Evolutionary conservation across 768 basidiomycete genomes (phyloP).

Genomic region (Mycena vulgaris): DNA sequence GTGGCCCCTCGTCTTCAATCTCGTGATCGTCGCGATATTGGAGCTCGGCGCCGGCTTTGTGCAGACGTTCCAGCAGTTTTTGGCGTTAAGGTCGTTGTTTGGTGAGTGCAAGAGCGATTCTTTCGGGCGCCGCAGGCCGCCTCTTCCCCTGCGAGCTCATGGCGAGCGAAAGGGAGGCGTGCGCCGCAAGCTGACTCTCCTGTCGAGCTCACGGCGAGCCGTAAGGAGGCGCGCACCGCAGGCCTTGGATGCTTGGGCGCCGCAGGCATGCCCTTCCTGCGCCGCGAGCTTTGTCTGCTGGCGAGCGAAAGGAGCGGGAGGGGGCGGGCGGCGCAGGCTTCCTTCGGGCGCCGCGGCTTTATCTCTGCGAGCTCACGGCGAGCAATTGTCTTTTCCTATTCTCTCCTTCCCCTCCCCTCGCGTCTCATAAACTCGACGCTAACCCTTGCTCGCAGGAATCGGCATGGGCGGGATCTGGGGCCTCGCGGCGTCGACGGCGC

Average conservation of each 20-base stretch:
- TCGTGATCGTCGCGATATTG: conserved; percentile 78
- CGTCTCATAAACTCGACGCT: neutral
- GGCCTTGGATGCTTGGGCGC: too few species aligned
- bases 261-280: neutral
- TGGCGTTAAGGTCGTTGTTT: conserved; percentile 87
- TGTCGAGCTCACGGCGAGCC: too few species aligned
- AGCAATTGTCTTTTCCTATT: neutral
- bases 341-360: too few species aligned
- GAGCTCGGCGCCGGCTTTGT: conserved; percentile 89
- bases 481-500: conserved; percentile 82
- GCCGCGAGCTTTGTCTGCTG: too few species aligned
- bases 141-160: too few species aligned
- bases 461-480: conserved; percentile 96
- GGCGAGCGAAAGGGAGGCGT: too few species aligned
- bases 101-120: conserved; percentile 54
- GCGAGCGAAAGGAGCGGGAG: too few species aligned
- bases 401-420: neutral
- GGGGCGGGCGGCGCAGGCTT: too few species aligned
- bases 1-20: conserved; percentile 90
- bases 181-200: too few species aligned
- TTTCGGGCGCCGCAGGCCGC: too few species aligned
- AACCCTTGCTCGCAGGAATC: conserved; percentile 49
- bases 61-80: conserved; percentile 82
- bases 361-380: neutral
- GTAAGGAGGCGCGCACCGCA: too few species aligned